phyloP scores from a whole-genome alignment of 1,139 yeast genomes.

The Saccharomyces pastorianus region DNA sequence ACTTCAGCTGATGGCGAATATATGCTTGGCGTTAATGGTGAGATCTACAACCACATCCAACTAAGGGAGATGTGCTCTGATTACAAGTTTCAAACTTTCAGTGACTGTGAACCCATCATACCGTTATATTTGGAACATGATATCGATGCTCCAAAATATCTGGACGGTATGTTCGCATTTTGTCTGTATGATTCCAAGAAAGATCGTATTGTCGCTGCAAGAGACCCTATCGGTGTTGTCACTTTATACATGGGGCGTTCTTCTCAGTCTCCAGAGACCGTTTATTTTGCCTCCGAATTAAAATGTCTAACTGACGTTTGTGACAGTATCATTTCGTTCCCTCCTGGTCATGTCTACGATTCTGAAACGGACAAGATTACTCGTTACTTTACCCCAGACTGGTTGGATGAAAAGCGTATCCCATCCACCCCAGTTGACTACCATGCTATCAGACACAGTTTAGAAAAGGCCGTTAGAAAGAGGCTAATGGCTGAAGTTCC shows the following conservation, averaged over 20 bases:
- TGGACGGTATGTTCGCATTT: conserved; percentile 98
- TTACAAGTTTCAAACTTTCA: conserved; percentile 74
- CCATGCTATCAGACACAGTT: conserved; percentile 60
- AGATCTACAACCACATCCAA: conserved; percentile 91
- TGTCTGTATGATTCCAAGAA: conserved; percentile 74
- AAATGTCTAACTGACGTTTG: conserved; percentile 92
- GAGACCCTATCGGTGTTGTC: conserved; percentile 97
- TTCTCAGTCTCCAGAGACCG: conserved; percentile 60
- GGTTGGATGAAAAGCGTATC: conserved; percentile 79
- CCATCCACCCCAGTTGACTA: conserved; percentile 73
- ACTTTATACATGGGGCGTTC: conserved; percentile 91
- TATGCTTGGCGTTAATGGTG: conserved; percentile 88
- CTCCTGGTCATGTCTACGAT: conserved; percentile 97
- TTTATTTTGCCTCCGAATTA: conserved; percentile 88
- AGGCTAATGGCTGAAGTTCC: conserved; percentile 99
- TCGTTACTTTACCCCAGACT: conserved; percentile 81
- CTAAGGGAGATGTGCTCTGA: conserved; percentile 66
- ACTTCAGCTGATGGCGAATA: conserved; percentile 67
- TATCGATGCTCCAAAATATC: conserved; percentile 79
- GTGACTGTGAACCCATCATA: conserved; percentile 96
- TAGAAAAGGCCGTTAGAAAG: conserved; percentile 95
- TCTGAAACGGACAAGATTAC: conserved; percentile 77
- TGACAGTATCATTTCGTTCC: conserved; percentile 87
- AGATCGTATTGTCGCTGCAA: conserved; percentile 89
- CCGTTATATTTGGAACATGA: conserved; percentile 85